phyloP scores from a whole-genome alignment of 352 stramenopile genomes.

The Halophytophthora batemanensis region DNA sequence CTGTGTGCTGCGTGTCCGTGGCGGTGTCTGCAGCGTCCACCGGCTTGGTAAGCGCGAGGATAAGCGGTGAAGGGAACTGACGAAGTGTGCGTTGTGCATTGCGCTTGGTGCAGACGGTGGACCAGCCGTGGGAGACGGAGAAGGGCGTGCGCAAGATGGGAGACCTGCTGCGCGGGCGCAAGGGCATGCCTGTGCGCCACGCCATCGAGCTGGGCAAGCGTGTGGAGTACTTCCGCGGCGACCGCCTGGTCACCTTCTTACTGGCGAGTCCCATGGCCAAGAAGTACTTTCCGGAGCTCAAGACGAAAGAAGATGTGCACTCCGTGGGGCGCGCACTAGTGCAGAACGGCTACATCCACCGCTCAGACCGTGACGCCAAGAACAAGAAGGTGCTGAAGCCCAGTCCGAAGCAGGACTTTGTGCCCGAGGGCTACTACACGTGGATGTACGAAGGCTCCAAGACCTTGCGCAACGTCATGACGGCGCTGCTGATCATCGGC shows the following conservation, averaged over 20 bases:
- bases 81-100: too few species aligned
- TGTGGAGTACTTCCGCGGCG: conserved; percentile 90
- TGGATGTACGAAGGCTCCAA: conserved; percentile 99
- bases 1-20: neutral
- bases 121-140: conserved; percentile 73
- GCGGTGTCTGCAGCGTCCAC: too few species aligned
- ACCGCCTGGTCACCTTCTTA: conserved; percentile 85
- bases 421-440: conserved; percentile 96
- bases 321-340: conserved; percentile 74
- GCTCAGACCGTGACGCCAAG: conserved; percentile 80
- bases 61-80: too few species aligned
- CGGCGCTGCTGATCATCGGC: conserved; percentile 94
- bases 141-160: conserved; percentile 79
- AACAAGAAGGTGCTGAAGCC: conserved; percentile 88
- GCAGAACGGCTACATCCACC: conserved; percentile 84
- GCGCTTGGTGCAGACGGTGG: conserved; percentile 20
- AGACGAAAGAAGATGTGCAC: conserved; percentile 73
- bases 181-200: conserved; percentile 86
- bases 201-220: conserved; percentile 90
- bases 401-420: conserved; percentile 89
- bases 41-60: too few species aligned
- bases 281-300: conserved; percentile 83
- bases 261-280: conserved; percentile 70
- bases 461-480: conserved; percentile 97
- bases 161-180: conserved; percentile 77